Evolutionary conservation across 495 filamentous ascomycete genomes (phyloP), one percentile per base, ranked within the genome.

Genomic region (Trichodelitschia bisporula): DNA sequence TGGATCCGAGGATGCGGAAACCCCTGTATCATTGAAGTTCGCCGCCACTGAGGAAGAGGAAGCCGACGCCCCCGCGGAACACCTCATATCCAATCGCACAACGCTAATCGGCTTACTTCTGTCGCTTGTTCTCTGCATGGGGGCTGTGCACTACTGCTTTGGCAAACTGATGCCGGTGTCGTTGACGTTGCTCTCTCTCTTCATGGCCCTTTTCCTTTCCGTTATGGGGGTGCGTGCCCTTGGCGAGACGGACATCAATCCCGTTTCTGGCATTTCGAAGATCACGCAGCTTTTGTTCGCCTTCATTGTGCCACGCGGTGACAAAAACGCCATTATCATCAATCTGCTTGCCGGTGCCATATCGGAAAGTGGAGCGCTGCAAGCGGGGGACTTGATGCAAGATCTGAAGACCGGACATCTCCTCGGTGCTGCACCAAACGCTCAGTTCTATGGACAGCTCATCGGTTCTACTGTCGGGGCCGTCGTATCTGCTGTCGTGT

Each of bases 301-400:
- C 0, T 66, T 93, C 23, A 64, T 83, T 15, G 86, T 84, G 9
- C 79, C 89, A 1, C 55, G 69, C 4, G 68, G 66, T 2, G 62
- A 72, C 43, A 69, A 66, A 33, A 75, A 82, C 33, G 75, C 79
- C 11, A 66, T 97, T 3, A 58, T 84, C 32, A 91, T 91, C 36
- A 99, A 99, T 36, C 62, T 95, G 8, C 64, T 99, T 6, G 86
- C 80, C 0, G 86, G 86, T n/a, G 89, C 84, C 0, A 76, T 95
- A 18, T 66, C 68, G 21, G 69, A 78, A 44, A 72, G 79, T 29
- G 86, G 84, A 15, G 86, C 86, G 4, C 57, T 91, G 19, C 89
- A 99, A 54, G 89, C 86, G 2, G 86, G 86, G 9, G 86, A 99
- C 46, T 69, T 99, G 45, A 82, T 99, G 76, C 86, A 99, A 42